Base-by-base conservation (phyloP, 495 filamentous ascomycete species). In the Hypomontagnella monticulosa region DNA sequence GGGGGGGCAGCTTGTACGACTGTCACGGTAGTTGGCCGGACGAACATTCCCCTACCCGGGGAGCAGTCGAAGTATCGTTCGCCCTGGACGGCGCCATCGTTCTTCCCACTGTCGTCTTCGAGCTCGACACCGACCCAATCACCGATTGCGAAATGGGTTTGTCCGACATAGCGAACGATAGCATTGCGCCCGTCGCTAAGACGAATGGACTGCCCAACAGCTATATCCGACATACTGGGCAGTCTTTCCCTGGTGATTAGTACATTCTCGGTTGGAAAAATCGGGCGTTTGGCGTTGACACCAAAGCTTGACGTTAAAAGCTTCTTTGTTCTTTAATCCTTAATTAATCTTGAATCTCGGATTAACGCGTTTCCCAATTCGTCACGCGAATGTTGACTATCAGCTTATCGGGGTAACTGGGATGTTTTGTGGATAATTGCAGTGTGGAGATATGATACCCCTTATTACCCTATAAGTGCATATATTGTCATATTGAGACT, bases 101-200 rank as follows among this genome's bases (percentile, higher is more conserved):
- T 98, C 79, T 99, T 98, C 9, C 95, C 95, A 9, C 81, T 84
- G n/a, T 86, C 79, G 34, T 90, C 89, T 38, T 91, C 88, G 59
- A 99, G 84, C 82, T 97, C 93, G 43, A 98, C 83, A 50, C 95
- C 95, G 50, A 97, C 80, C 92, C 94, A 99, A 23, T 91, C 89
- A 53, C 93, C 96, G 3, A 75, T 72, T 32, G 91, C 87, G 75
- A 98, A 97, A 60, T 84, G 78, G 20, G 93, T 91, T 42, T 83
- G 80, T 63, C 95, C 95, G 61, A 92, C 76, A 75, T 88, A 99
- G 69, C 91, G 91, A 42, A 98, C 83, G 59, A 84, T 87, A 67
- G 83, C 95, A 54, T 82, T 83, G 63, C 89, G 90, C 71, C 91
- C 91, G 73, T 96, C 90, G 73, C 78, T 84, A 54, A 95, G 84